These are phyloP conservation scores for Sclerospora graminicola DNA, from an alignment of 352 stramenopile genomes.

Conservation along the genomic window DNA sequence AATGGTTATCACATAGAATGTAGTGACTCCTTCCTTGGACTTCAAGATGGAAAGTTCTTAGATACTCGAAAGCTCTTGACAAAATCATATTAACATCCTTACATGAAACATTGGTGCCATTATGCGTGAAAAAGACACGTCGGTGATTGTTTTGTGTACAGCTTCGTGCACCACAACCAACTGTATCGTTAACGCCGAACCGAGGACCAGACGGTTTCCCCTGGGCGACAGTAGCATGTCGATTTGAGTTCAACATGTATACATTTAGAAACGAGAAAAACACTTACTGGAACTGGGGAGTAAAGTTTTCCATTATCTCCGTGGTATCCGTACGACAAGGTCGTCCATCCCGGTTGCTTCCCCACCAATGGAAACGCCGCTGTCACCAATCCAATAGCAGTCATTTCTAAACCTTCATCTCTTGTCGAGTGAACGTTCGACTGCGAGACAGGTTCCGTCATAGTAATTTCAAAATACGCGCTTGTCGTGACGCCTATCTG, in stretches of 20 bases:
- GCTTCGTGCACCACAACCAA: conserved; percentile 28
- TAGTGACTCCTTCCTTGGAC: too few species aligned
- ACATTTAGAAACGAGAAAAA: background rate
- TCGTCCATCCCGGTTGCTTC: conserved; percentile 64
- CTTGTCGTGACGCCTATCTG: conserved; percentile 42
- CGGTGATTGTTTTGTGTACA: conserved; percentile 7
- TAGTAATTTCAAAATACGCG: conserved; percentile 71
- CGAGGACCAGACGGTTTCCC: conserved; percentile 20
- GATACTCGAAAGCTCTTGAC: too few species aligned
- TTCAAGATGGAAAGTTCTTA: too few species aligned
- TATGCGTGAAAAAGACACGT: conserved; percentile 68
- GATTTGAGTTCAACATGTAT: background rate
- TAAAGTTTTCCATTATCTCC: conserved; percentile 73
- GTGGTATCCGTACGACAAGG: conserved; percentile 61
- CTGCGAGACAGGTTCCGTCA: conserved; percentile 23
- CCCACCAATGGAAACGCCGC: conserved; percentile 42
- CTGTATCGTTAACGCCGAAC: conserved; percentile 19
- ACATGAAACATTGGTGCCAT: too few species aligned
- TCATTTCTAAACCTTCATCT: too few species aligned
- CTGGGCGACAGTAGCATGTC: conserved; percentile 11
- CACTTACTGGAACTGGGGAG: conserved; percentile 27
- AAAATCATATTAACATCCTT: too few species aligned
- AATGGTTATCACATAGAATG: too few species aligned
- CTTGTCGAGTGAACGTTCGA: too few species aligned
- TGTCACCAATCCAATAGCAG: conserved; percentile 49